Percentiles rank a stretch among this genome's conserved stretches.
Conservation (phyloP, 1,139 yeast genomes). For the Taphrina sp. region DNA sequence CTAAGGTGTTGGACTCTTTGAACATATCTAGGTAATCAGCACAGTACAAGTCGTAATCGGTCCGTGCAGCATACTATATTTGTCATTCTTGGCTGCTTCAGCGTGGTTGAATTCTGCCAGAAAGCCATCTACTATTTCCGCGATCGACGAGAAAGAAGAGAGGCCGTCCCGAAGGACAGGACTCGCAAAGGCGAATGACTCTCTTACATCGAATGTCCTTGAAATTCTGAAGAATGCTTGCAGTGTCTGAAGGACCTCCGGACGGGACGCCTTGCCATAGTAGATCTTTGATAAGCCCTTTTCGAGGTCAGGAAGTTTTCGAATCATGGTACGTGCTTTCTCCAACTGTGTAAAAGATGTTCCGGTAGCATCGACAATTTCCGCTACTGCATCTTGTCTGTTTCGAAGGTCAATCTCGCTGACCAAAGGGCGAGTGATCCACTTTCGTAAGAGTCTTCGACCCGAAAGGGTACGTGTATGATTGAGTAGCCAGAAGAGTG, state of each 20-base stretch:
- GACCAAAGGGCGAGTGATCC: constrained; percentile 74
- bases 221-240: constrained; percentile 43
- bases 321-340: constrained; percentile 51
- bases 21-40: constrained; percentile 32
- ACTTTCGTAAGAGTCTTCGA: constrained; percentile 58
- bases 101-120: constrained; percentile 57
- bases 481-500: constrained; percentile 74
- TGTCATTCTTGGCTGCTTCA: constrained; percentile 57
- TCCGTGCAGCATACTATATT: constrained; percentile 44
- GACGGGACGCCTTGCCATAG: constrained; percentile 61
- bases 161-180: constrained; percentile 39
- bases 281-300: constrained; percentile 65
- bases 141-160: constrained; percentile 38
- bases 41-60: constrained; percentile 1
- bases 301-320: constrained; percentile 63
- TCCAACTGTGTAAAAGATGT: constrained; percentile 49
- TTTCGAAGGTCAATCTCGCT: constrained; percentile 54
- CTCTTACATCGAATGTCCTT: constrained; percentile 37
- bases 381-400: constrained; percentile 64
- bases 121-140: constrained; percentile 43
- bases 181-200: constrained; percentile 41
- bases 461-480: constrained; percentile 81
- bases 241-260: constrained; percentile 63
- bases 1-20: constrained; percentile 46
- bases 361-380: constrained; percentile 47